Evolutionary conservation across 306 rosid genomes (phyloP).

Genomic region (Casuarina cunninghamiana): DNA sequence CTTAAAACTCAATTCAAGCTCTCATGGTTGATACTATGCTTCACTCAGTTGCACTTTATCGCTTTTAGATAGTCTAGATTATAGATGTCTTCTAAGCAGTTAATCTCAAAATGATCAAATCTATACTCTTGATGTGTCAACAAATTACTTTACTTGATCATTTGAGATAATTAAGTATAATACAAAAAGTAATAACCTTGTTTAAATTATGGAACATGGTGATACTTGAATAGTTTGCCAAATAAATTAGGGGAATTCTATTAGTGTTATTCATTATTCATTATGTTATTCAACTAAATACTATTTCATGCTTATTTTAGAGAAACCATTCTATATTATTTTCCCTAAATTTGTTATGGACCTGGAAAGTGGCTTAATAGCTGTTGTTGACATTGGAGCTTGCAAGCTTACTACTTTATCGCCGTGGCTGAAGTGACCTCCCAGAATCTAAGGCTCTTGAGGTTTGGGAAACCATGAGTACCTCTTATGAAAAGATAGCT

Average conservation of each 20-base stretch:
- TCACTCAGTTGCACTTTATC: neutral
- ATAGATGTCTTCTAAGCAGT: neutral
- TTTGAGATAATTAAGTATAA: neutral
- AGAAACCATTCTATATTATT: neutral
- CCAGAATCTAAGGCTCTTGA: conserved; percentile 5
- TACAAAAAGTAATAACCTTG: neutral
- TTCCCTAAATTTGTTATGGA: neutral
- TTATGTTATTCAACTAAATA: neutral
- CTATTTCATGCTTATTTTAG: neutral
- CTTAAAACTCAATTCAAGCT: neutral
- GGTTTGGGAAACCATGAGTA: neutral
- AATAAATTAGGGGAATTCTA: neutral
- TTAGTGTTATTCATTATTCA: neutral
- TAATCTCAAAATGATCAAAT: neutral
- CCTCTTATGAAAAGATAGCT: neutral
- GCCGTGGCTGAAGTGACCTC: neutral
- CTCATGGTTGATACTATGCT: neutral
- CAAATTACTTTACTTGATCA: neutral
- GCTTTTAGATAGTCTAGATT: neutral
- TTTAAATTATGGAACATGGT: neutral
- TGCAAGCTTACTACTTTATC: conserved; percentile 3
- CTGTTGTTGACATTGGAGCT: conserved; percentile 1
- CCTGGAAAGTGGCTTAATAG: neutral
- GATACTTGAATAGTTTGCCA: neutral
- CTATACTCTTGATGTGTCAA: neutral